Conservation (phyloP, 31 red algal species). For the Endocladia muricata region DNA sequence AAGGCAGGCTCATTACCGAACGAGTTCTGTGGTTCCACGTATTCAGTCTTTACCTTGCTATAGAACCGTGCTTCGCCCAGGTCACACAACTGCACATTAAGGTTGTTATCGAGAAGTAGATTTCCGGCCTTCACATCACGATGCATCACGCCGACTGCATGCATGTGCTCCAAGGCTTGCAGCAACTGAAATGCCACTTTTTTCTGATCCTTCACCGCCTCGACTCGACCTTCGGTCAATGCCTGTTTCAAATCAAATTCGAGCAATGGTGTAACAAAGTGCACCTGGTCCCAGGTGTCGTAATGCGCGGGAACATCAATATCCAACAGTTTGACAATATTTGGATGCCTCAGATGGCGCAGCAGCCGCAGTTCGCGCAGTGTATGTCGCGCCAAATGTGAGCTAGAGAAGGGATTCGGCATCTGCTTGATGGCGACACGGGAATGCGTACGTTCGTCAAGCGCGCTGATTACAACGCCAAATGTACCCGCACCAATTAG, state of each 20-base stretch:
- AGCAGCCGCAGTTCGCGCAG: constrained; percentile 89
- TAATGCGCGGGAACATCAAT: constrained; percentile 67
- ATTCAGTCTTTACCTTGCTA: constrained; percentile 55
- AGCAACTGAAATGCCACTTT: constrained; percentile 73
- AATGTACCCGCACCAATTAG: constrained; percentile 77
- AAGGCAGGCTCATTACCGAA: constrained; percentile 25
- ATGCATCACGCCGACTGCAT: constrained; percentile 75
- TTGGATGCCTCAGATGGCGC: constrained; percentile 79
- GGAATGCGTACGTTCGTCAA: constrained; percentile 14
- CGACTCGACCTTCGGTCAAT: constrained; percentile 20
- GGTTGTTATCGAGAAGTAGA: constrained; percentile 56
- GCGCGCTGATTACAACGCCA: constrained; percentile 70
- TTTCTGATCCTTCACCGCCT: constrained; percentile 27
- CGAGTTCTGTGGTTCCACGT: constrained; percentile 10
- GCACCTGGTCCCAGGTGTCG: constrained; percentile 74
- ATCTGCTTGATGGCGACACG: constrained; percentile 93
- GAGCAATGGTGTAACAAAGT: constrained; percentile 83
- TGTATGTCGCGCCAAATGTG: constrained; percentile 60
- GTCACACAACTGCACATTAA: constrained; percentile 67
- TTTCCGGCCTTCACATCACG: constrained; percentile 90
- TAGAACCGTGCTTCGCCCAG: constrained; percentile 83
- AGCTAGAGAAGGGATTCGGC: constrained; percentile 65
- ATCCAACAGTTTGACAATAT: constrained; percentile 81
- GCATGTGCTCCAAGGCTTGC: constrained; percentile 79
- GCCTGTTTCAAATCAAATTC: constrained; percentile 76